Evolutionary conservation across 345 rosid genomes (phyloP).

Genomic region (Syzygium aromaticum): DNA sequence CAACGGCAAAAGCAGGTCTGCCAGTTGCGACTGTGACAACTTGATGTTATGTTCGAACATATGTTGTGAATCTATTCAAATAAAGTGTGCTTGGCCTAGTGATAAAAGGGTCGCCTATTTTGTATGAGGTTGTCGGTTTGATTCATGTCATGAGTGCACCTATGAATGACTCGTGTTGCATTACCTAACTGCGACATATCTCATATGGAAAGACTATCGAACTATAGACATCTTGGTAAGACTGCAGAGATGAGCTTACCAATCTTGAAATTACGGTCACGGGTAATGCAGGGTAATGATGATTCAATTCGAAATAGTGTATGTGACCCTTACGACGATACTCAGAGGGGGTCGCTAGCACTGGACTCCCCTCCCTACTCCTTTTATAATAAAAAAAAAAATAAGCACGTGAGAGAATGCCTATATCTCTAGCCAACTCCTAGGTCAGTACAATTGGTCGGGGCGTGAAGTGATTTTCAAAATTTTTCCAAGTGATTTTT

Average conservation of each 20-base stretch:
- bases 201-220: neutral
- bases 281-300: fast-evolving
- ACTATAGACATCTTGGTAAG: neutral
- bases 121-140: fast-evolving
- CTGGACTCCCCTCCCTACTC: neutral
- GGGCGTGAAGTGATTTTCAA: too few species aligned
- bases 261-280: fast-evolving
- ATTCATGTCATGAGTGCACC: neutral
- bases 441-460: neutral
- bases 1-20: neutral
- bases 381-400: neutral
- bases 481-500: neutral
- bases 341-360: neutral
- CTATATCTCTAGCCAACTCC: neutral
- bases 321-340: neutral
- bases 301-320: neutral
- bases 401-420: neutral
- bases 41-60: neutral
- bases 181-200: neutral
- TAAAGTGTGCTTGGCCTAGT: neutral
- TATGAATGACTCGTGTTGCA: fast-evolving
- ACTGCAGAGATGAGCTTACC: neutral
- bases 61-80: neutral
- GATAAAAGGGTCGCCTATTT: neutral
- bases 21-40: neutral